Base-by-base conservation (phyloP, 768 basidiomycete species). In the Agrocybe praecox region DNA sequence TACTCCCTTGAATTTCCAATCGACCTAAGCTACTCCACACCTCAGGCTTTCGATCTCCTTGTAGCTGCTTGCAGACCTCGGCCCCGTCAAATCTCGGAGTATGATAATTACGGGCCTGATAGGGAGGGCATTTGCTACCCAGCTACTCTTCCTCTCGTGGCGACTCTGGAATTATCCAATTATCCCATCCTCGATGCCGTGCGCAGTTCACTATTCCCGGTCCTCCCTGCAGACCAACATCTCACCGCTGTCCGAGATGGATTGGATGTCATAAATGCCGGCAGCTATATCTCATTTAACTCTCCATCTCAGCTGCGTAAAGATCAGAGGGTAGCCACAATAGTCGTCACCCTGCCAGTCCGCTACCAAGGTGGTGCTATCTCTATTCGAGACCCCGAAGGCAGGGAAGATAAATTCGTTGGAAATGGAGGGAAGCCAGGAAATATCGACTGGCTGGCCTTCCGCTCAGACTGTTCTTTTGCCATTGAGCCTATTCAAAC, bases 1-100 rank as follows among this genome's bases (percentile, higher is more conserved):
- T 89, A 93, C 66, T 87, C 89, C 9, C 79, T 93, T 19, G 89
- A 92, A 67, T 92, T 92, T 66, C 91, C 91, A 5, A 83, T 93
- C 57, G 88, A 92, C 63, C 80, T 89, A 45, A 86, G 87, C 60
- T 84, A 88, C 63, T 85, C 84, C 67, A 80, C 85, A 15, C 89
- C 90, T 15, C 89, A 90, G 1, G 85, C 91, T 15, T 80, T 92
- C 55, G 89, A 92, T 62, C 88, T 90, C 49, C 80, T 93, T 64
- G 82, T 92, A 61, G 85, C 85, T 4, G 81, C 90, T 17, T 92
- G 89, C 71, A 77, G 82, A 63, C 87, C 87, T 69, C 77, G 82
- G 62, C 87, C 87, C 6, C 83, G 88, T 62, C 81, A 83, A 52
- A 80, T 79, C 1, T 75, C 81, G 18, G 81, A 80, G 1, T 72